phyloP scores from a whole-genome alignment of 73 alveolate genomes.

The Durusdinium trenchii region DNA sequence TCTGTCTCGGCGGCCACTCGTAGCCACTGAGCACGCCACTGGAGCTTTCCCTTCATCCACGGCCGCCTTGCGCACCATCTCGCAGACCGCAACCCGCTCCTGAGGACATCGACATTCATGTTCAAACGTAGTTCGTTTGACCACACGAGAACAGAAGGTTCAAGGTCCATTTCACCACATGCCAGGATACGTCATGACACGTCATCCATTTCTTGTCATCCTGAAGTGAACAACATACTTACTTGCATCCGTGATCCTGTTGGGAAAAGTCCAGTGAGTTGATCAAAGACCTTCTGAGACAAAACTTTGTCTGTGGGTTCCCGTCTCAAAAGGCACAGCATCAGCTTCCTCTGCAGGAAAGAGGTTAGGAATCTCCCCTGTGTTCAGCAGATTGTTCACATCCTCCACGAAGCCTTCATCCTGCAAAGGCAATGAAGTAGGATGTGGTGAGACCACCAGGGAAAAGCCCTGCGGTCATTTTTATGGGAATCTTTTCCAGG shows the following conservation, averaged over 20 bases:
- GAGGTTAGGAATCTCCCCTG: conserved; percentile 99
- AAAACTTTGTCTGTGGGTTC: too few species aligned
- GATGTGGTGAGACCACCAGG: background rate
- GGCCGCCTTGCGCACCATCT: conserved; percentile 89
- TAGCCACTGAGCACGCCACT: background rate
- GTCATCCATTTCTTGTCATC: too few species aligned
- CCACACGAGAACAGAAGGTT: too few species aligned
- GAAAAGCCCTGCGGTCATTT: background rate
- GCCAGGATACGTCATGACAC: too few species aligned
- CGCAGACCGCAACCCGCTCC: conserved; percentile 90
- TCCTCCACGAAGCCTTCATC: conserved; percentile 99
- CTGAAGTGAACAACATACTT: too few species aligned
- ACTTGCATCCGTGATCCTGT: too few species aligned
- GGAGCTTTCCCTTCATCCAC: conserved; percentile 86
- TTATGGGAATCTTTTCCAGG: background rate
- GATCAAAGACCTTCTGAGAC: too few species aligned
- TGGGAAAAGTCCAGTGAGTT: too few species aligned
- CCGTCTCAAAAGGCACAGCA: conserved; percentile 96
- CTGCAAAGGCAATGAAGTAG: background rate
- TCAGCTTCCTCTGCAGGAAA: conserved; percentile 99
- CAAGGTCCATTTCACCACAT: too few species aligned
- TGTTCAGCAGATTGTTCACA: conserved; percentile 99
- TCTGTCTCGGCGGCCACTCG: background rate
- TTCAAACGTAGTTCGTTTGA: too few species aligned
- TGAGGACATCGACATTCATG: background rate